phyloP scores from a whole-genome alignment of 1,284 basidiomycete species.

The Prillingera fragicola region DNA sequence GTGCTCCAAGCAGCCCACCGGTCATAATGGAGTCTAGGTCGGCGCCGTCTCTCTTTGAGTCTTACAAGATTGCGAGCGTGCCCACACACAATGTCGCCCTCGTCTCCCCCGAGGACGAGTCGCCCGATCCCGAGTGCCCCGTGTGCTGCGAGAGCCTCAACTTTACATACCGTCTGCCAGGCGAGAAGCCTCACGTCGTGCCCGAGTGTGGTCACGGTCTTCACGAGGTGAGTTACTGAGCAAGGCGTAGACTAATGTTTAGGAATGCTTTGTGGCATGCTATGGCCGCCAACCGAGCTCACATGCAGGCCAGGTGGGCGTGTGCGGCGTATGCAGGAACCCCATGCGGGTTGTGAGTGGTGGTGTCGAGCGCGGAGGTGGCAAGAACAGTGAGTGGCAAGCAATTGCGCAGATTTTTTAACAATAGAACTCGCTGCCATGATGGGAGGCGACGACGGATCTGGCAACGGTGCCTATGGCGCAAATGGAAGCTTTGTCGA shows the following conservation, averaged over 20 bases:
- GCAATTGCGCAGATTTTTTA: slow-evolving; percentile 4
- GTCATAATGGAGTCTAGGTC: slow-evolving; percentile 19
- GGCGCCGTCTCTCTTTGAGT: slow-evolving; percentile 24
- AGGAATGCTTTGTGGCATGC: slow-evolving; percentile 93
- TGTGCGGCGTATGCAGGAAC: slow-evolving; percentile 91
- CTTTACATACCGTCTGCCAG: slow-evolving; percentile 56
- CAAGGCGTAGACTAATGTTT: slow-evolving; percentile 8
- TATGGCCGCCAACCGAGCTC: slow-evolving; percentile 90
- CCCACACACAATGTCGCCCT: slow-evolving; percentile 40
- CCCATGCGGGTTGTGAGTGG: slow-evolving; percentile 85
- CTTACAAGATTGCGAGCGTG: slow-evolving; percentile 10
- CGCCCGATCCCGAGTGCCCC: slow-evolving; percentile 42
- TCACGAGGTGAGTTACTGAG: slow-evolving; percentile 69
- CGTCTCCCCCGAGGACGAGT: slow-evolving; percentile 32
- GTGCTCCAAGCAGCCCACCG: not conserved
- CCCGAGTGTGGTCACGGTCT: slow-evolving; percentile 96
- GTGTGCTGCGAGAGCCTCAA: slow-evolving; percentile 47
- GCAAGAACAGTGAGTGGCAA: slow-evolving; percentile 72
- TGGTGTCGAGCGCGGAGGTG: slow-evolving; percentile 59
- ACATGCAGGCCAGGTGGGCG: slow-evolving; percentile 81
- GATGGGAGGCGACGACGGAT: slow-evolving; percentile 55
- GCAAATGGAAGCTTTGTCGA: too few species aligned
- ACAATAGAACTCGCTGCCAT: slow-evolving; percentile 76
- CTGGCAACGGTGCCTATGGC: not conserved
- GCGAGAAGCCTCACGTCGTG: slow-evolving; percentile 93